Evolutionary conservation across 148 eudicot genomes (phyloP), one percentile per base, ranked within the genome.

Genomic region (Diospyros lotus): DNA sequence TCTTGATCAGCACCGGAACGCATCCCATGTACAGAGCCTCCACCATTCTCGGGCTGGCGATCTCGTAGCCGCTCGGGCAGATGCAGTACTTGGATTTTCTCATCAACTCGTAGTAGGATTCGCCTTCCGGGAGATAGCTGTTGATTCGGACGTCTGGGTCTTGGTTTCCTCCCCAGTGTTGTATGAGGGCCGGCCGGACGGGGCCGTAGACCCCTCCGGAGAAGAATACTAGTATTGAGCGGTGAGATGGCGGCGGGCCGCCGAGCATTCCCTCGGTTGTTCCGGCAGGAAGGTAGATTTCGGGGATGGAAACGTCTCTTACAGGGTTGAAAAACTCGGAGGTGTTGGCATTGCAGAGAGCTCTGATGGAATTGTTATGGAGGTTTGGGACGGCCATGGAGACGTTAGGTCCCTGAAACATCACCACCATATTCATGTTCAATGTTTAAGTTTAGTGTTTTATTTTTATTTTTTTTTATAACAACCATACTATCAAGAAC

Each of bases 21-120:
- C 92, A 89, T 8, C 88, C 88, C 9, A 76, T 79, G 76, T 82
- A 81, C 2, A 89, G 82, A 0, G 80, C 87, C 64, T 89, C 93
- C 2, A 89, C 87, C 70, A 87, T 74, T 71, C 93, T 81, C 5
- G 92, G 90, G 42, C 90, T 89, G 1, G 90, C 92, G 1, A 89
- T 90, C 66, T 89, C 92, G 40, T 80, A 87, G 7, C 93, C 93
- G 41, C 90, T 87, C 1, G 93, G 89, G 46, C 90, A 89, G 5
- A 89, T 74, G 82, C 93, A 89, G 75, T 64, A 89, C 69, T 70
- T 82, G 64, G 80, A 81, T 64, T 80, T 69, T 3, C 73, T 80
- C 67, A 90, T 42, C 83, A 84, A 74, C 11, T 65, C 72, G 39
- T 64, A 76, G 69, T 90, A 90, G 0, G 90, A 83, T 44, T 74